Conservation (phyloP, 2,329 filamentous ascomycete genomes). For the Stylonectria norvegica region DNA sequence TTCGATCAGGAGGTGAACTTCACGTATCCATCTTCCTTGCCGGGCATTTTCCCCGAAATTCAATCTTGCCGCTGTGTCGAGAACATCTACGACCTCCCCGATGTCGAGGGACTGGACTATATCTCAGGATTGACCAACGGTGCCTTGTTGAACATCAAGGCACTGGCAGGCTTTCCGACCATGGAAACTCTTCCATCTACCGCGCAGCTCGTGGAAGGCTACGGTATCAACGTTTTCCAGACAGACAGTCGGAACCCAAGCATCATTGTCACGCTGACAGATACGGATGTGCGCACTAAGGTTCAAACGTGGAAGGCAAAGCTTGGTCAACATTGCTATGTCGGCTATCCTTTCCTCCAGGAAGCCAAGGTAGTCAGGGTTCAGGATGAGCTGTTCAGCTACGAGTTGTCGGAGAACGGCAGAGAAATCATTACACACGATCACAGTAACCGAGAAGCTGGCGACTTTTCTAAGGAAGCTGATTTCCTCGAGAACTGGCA, state of each 20-base stretch:
- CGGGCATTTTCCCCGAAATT: constrained; percentile 87
- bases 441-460: constrained; percentile 72
- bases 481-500: constrained; percentile 81
- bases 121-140: constrained; percentile 80
- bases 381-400: constrained; percentile 91
- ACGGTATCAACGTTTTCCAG: constrained; percentile 92
- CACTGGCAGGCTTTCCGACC: constrained; percentile 91
- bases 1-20: constrained; percentile 76
- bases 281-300: constrained; percentile 68
- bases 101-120: constrained; percentile 83
- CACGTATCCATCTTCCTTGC: constrained; percentile 80
- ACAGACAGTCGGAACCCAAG: constrained; percentile 95
- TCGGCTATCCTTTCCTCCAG: constrained; percentile 92
- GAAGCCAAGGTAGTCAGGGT: constrained; percentile 88
- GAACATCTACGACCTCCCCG: constrained; percentile 93
- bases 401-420: constrained; percentile 65
- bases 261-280: constrained; percentile 82
- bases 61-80: constrained; percentile 85
- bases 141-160: constrained; percentile 74
- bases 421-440: constrained; percentile 64
- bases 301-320: constrained; percentile 71
- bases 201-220: constrained; percentile 66
- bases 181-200: constrained; percentile 81
- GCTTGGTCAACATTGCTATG: constrained; percentile 80
- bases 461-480: constrained; percentile 81